Conservation (phyloP, 2,329 filamentous ascomycete species). For the Xylaria sp. region DNA sequence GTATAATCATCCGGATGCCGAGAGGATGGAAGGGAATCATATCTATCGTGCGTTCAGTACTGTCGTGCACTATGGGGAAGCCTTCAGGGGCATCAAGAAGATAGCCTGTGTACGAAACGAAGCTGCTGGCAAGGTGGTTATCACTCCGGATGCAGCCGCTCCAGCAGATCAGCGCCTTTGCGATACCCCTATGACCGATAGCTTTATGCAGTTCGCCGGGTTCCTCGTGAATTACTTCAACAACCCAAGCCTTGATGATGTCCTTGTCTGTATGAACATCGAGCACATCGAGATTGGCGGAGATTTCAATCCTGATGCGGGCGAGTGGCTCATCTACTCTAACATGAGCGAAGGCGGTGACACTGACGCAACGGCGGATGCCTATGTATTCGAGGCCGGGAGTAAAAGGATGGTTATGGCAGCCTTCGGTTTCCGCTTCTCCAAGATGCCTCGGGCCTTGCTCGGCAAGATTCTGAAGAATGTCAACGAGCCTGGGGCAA, state of each 20-base stretch:
- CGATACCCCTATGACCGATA: conserved; percentile 37
- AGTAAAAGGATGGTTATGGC: conserved; percentile 39
- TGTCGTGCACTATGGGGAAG: conserved; percentile 45
- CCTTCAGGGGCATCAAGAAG: conserved; percentile 44
- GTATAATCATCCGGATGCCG: conserved; percentile 39
- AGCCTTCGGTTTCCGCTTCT: conserved; percentile 33
- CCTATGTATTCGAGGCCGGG: conserved; percentile 36
- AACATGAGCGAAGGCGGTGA: conserved; percentile 34
- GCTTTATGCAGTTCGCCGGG: conserved; percentile 40
- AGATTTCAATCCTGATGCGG: conserved; percentile 36
- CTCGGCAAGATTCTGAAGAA: conserved; percentile 31
- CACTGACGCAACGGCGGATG: conserved; percentile 25
- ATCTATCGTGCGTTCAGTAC: conserved; percentile 48
- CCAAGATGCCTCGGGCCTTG: conserved; percentile 27
- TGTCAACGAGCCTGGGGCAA: conserved; percentile 23
- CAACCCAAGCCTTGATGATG: conserved; percentile 38
- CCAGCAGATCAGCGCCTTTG: conserved; percentile 33
- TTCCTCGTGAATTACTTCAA: conserved; percentile 39
- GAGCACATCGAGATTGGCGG: conserved; percentile 42
- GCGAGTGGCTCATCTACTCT: conserved; percentile 35
- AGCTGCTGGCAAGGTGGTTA: conserved; percentile 38
- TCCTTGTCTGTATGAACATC: conserved; percentile 40
- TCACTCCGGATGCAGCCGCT: conserved; percentile 10
- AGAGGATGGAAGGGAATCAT: conserved; percentile 48
- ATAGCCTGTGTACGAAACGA: conserved; percentile 39